Conservation (phyloP, 2,329 filamentous ascomycete species). For the Lasiodiplodia sp. region DNA sequence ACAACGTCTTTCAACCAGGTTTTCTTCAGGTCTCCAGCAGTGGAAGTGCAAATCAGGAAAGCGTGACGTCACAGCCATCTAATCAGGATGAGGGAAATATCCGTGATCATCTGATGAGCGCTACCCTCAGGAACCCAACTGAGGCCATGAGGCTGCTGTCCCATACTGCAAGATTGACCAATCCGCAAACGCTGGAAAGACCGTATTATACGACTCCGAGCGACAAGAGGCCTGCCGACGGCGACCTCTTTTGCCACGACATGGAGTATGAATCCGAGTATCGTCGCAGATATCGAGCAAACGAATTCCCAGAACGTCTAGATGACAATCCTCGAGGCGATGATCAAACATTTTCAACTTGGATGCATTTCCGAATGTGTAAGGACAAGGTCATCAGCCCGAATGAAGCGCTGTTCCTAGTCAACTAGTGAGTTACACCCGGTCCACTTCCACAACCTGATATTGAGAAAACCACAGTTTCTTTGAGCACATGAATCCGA, state of each 20-base stretch:
- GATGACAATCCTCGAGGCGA: slow-evolving; percentile 19
- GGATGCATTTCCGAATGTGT: slow-evolving; percentile 25
- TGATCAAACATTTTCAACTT: slow-evolving; percentile 14
- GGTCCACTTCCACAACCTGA: too few relatives aligned
- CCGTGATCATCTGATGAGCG: slow-evolving; percentile 20
- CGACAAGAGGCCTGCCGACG: background rate
- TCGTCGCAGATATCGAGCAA: background rate
- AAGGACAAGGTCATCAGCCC: slow-evolving; percentile 23
- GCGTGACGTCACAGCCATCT: slow-evolving; percentile 1
- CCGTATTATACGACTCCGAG: background rate
- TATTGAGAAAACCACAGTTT: slow-evolving; percentile 1
- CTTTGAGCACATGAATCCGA: slow-evolving; percentile 17
- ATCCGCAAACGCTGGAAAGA: background rate
- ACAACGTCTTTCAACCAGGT: background rate
- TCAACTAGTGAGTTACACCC: slow-evolving; percentile 16
- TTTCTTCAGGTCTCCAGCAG: background rate
- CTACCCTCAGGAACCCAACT: slow-evolving; percentile 8
- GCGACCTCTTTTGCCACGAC: background rate
- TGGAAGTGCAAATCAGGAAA: background rate
- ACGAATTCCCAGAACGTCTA: background rate
- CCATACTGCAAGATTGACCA: background rate
- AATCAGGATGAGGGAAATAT: slow-evolving; percentile 10
- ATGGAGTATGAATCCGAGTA: background rate
- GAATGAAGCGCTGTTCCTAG: slow-evolving; percentile 17
- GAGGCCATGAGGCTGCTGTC: slow-evolving; percentile 23